Evolutionary conservation across 176 grass and related monocot species (phyloP), one percentile per base, ranked within the genome.

Genomic region (Avena insularis): DNA sequence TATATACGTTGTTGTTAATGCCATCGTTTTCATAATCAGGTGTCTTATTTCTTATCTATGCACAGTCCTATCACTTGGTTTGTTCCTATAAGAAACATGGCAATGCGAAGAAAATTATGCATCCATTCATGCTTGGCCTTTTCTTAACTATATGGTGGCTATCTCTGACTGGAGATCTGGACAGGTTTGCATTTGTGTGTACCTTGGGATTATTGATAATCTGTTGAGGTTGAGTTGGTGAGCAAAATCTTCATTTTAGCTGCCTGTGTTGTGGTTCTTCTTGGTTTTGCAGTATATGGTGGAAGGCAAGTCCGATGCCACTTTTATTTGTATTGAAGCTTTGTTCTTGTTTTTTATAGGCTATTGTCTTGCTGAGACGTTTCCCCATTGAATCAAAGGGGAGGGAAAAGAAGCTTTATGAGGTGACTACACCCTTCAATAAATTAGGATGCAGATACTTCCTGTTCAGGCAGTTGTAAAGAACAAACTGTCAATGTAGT

Each of bases 371-470:
- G 90, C 87, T 99, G 71, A 94, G 94, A 77, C 89, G 91, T 75
- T 99, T 99, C 81, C 97, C 97, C 29, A 99, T 99, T 80, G 94
- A 96, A 87, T 96, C 97, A 14, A 96, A 95, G 61, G 97, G 97
- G 53, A 83, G 97, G 71, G 91, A 81, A 89, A 96, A 96, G 84
- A 99, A 99, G 87, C 89, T 99, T 86, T 90, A 99, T 81, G 97
- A 99, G 97, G 97, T 99, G 77, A 72, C 31, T 80, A 35, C 45
- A 33, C 38, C 9, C 21, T 54, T 36, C 59, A 71, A 68, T 86
- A 55, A 78, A 49, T 82, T 60, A 1, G 1, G 63, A 64, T n/a
- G 20, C 33, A 49, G 63, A 73, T 48, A 84, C 31, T 87, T 58
- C 11, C 2, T 80, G 49, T 61, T 25, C 27, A 68, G n/a, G 19